These are phyloP conservation scores for Cicer pinnatifidum DNA, from an alignment of 306 rosid genomes.

Conservation along the genomic window DNA sequence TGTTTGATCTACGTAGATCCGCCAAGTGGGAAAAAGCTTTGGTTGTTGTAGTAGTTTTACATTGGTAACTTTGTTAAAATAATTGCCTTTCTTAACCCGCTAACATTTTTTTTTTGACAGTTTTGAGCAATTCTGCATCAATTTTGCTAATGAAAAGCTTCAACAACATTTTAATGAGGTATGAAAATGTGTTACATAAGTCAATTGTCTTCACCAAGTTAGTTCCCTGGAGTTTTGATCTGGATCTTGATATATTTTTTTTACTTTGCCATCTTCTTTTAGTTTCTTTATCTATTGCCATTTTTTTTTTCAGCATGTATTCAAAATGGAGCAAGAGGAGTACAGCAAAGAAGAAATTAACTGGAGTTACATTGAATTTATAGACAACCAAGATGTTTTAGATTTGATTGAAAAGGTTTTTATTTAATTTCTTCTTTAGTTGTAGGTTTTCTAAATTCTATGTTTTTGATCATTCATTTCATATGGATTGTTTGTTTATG, in stretches of 20 bases:
- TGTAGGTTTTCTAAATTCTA: conserved; percentile 15
- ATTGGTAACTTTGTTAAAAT: conserved; percentile 12
- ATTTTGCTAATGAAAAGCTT: conserved; percentile 98
- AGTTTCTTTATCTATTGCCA: conserved; percentile 23
- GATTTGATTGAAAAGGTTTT: conserved; percentile 96
- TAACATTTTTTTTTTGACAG: conserved; percentile 53
- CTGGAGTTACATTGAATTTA: conserved; percentile 98
- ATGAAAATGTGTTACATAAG: conserved; percentile 8
- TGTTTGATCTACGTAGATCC: background rate
- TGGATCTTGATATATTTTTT: conserved; percentile 4
- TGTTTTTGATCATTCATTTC: background rate
- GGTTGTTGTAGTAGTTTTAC: background rate
- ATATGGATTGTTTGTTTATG: conserved; percentile 36
- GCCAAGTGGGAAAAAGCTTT: background rate
- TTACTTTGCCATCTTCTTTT: conserved; percentile 14
- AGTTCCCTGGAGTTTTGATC: conserved; percentile 28
- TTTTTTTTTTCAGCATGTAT: conserved; percentile 77
- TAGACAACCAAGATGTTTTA: conserved; percentile 95
- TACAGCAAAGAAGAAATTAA: conserved; percentile 90
- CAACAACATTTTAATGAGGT: conserved; percentile 99
- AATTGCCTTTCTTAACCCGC: conserved; percentile 28
- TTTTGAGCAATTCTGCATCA: conserved; percentile 99
- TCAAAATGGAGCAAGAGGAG: conserved; percentile 99
- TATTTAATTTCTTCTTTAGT: conserved; percentile 31
- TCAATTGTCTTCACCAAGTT: conserved; percentile 23